Percentiles rank a stretch among this genome's conserved stretches.
Conservation (phyloP, 2,329 filamentous ascomycete genomes). For the Paecilomyces dactylethromorphus region DNA sequence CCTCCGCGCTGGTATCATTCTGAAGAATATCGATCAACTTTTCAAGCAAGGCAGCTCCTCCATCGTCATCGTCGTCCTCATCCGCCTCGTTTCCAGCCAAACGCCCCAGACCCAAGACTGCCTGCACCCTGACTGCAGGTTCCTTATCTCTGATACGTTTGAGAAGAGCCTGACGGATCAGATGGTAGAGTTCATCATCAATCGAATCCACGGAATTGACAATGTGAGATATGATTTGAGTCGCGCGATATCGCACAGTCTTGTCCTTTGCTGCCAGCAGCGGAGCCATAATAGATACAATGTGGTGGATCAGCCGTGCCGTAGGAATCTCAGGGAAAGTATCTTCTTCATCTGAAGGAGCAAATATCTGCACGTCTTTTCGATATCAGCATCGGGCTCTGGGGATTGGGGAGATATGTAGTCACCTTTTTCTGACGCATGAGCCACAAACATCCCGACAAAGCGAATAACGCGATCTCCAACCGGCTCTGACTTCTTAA, state of each 20-base stretch:
- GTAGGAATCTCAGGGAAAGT: slow-evolving; percentile 76
- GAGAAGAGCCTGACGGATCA: slow-evolving; percentile 69
- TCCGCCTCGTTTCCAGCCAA: slow-evolving; percentile 68
- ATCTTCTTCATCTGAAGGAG: slow-evolving; percentile 59
- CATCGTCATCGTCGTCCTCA: slow-evolving; percentile 63
- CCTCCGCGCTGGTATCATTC: slow-evolving; percentile 90
- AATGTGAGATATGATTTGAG: slow-evolving; percentile 83
- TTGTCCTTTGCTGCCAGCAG: slow-evolving; percentile 87
- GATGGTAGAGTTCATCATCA: slow-evolving; percentile 83
- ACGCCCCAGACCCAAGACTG: slow-evolving; percentile 80
- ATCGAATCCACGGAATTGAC: slow-evolving; percentile 89
- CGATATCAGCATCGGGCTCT: slow-evolving; percentile 7
- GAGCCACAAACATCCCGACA: slow-evolving; percentile 74
- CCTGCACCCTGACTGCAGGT: slow-evolving; percentile 83
- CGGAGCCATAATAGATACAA: slow-evolving; percentile 68
- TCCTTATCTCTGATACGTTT: slow-evolving; percentile 92
- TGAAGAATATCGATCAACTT: slow-evolving; percentile 84
- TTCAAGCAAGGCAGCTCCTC: slow-evolving; percentile 63
- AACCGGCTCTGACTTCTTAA: slow-evolving; percentile 86
- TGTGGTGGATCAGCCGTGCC: slow-evolving; percentile 65
- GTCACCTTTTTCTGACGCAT: slow-evolving; percentile 55
- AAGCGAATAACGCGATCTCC: slow-evolving; percentile 84
- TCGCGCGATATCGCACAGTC: slow-evolving; percentile 79
- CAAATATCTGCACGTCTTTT: slow-evolving; percentile 62
- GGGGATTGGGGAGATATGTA: not conserved